A percentile compares a stretch with the other conserved stretches of the same genome.
phyloP scores from a whole-genome alignment of 1,139 yeast species.

The Scheffersomyces parashehatae region DNA sequence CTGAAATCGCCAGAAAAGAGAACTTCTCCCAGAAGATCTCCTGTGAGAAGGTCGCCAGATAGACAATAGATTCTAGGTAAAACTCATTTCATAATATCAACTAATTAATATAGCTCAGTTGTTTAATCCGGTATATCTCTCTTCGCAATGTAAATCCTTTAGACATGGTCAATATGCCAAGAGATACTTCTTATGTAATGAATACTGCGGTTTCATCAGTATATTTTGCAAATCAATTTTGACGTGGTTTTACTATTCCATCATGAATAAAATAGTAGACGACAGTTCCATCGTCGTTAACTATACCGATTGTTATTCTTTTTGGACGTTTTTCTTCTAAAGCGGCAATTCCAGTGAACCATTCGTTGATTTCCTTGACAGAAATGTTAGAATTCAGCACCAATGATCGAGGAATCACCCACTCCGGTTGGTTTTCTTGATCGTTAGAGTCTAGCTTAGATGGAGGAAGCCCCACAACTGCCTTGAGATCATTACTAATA shows the following conservation, averaged over 20 bases:
- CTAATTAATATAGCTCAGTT: too few species aligned
- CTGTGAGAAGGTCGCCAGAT: too few species aligned
- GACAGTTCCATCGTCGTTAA: constrained; percentile 65
- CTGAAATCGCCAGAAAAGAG: neutral
- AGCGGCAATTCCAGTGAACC: neutral
- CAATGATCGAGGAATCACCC: constrained; percentile 35
- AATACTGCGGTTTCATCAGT: too few species aligned
- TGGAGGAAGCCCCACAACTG: constrained; percentile 35
- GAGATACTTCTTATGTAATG: too few species aligned
- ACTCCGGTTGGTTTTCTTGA: constrained; percentile 23
- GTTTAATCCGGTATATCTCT: too few species aligned
- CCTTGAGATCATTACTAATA: constrained; percentile 2
- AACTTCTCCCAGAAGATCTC: neutral
- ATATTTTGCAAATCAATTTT: constrained; percentile 30
- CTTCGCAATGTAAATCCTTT: too few species aligned
- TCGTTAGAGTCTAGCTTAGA: constrained; percentile 26
- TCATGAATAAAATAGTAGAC: constrained; percentile 66
- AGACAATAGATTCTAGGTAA: too few species aligned
- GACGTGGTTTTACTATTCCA: constrained; percentile 62
- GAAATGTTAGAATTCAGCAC: constrained; percentile 14
- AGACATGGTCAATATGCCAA: too few species aligned
- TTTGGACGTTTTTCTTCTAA: constrained; percentile 22
- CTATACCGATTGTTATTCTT: constrained; percentile 55
- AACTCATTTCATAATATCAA: too few species aligned
- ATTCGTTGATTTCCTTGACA: constrained; percentile 20